Evolutionary conservation across 495 filamentous ascomycete species (phyloP).

Genomic region (Pyrenula aspistea): DNA sequence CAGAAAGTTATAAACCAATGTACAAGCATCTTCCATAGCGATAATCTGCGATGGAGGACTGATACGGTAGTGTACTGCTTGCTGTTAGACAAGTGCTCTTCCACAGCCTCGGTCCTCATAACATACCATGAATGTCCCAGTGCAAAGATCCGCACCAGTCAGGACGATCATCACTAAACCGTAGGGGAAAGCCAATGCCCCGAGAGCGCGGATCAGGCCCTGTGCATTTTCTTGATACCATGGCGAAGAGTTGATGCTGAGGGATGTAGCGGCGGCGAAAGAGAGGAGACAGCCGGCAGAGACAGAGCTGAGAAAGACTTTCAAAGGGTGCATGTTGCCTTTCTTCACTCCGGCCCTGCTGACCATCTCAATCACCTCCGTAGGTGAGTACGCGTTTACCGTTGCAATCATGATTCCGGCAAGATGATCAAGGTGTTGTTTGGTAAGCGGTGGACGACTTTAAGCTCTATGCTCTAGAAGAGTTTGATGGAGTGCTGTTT

Average conservation of each 20-base stretch:
- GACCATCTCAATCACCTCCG: slow-evolving; percentile 33
- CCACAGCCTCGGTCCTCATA: no score
- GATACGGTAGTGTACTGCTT: slow-evolving; percentile 41
- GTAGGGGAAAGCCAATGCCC: slow-evolving; percentile 44
- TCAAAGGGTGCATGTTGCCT: slow-evolving; percentile 39
- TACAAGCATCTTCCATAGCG: slow-evolving; percentile 33
- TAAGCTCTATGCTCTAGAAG: background rate
- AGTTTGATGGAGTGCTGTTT: background rate
- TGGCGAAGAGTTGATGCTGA: slow-evolving; percentile 40
- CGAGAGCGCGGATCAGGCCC: slow-evolving; percentile 43
- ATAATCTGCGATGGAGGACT: slow-evolving; percentile 35
- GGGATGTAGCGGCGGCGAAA: slow-evolving; percentile 37
- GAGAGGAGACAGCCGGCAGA: slow-evolving; percentile 40
- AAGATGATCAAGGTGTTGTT: no score
- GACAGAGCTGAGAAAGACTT: slow-evolving; percentile 41
- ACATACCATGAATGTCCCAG: slow-evolving; percentile 44
- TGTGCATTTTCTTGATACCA: slow-evolving; percentile 52
- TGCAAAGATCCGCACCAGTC: slow-evolving; percentile 48
- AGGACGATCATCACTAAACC: slow-evolving; percentile 48
- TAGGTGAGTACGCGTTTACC: slow-evolving; percentile 29
- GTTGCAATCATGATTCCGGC: slow-evolving; percentile 4
- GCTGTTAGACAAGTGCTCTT: slow-evolving; percentile 1
- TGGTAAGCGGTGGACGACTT: no score
- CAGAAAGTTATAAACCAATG: slow-evolving; percentile 48
- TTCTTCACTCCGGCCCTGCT: slow-evolving; percentile 33